phyloP scores from a whole-genome alignment of 2,329 filamentous ascomycete species.

The Juglanconis oblonga region DNA sequence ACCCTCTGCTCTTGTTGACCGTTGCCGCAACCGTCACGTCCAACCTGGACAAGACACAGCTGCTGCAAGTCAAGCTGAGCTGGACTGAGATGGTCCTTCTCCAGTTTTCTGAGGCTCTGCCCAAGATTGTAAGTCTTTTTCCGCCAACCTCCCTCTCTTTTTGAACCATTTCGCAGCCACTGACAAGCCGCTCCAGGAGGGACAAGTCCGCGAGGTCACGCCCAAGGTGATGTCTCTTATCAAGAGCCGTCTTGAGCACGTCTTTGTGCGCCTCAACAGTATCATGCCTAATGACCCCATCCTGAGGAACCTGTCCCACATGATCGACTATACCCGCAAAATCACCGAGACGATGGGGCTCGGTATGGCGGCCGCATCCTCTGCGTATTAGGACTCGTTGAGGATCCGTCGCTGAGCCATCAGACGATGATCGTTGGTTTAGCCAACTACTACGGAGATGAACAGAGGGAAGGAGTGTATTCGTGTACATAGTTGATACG shows the following conservation, averaged over 20 bases:
- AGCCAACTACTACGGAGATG: not conserved
- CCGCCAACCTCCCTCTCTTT: not conserved
- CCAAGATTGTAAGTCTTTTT: slow-evolving; percentile 46
- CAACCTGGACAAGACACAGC: slow-evolving; percentile 49
- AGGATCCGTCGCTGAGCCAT: not conserved
- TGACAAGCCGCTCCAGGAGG: slow-evolving; percentile 37
- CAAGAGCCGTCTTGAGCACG: slow-evolving; percentile 48
- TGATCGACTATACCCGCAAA: slow-evolving; percentile 36
- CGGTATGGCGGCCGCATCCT: not conserved
- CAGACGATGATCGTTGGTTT: not conserved
- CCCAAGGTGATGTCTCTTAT: slow-evolving; percentile 56
- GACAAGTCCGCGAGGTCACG: slow-evolving; percentile 52
- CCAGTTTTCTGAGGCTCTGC: slow-evolving; percentile 47
- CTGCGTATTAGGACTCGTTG: not conserved
- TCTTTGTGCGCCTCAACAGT: slow-evolving; percentile 49
- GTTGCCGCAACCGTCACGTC: slow-evolving; percentile 63
- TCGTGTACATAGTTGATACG: not conserved
- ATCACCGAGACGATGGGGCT: slow-evolving; percentile 25
- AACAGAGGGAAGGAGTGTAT: not conserved
- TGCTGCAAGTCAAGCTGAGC: slow-evolving; percentile 52
- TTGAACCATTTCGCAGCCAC: not conserved
- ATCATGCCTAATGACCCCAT: slow-evolving; percentile 44
- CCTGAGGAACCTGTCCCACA: slow-evolving; percentile 44
- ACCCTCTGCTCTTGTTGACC: slow-evolving; percentile 60
- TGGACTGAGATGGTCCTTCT: slow-evolving; percentile 62